A percentile compares a stretch with the other conserved stretches of the same genome.
Evolutionary conservation across 768 basidiomycete species (phyloP).

Genomic region (Phylloporus scabripes): DNA sequence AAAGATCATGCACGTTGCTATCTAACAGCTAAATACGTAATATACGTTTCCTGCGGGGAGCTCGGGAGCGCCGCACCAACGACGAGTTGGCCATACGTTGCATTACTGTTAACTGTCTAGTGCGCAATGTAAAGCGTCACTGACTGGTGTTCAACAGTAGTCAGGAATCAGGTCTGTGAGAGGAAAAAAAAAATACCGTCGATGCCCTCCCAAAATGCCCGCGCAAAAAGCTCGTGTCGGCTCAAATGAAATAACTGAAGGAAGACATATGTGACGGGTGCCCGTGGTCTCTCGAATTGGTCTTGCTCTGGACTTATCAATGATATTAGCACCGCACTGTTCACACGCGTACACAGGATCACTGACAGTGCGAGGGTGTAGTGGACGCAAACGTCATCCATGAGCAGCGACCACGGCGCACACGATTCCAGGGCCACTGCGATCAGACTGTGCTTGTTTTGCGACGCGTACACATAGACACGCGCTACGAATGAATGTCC

Average conservation of each 20-base stretch:
- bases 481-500: conserved; percentile 63
- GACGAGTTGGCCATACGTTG: conserved; percentile 63
- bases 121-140: conserved; percentile 59
- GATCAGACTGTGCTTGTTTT: conserved; percentile 36
- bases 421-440: conserved; percentile 68
- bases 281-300: conserved; percentile 34
- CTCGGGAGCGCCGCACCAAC: conserved; percentile 72
- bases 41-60: conserved; percentile 76
- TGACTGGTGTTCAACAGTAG: conserved; percentile 41
- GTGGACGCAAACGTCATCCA: conserved; percentile 68
- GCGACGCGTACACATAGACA: conserved; percentile 38
- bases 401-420: conserved; percentile 70
- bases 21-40: conserved; percentile 78
- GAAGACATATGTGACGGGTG: conserved; percentile 59
- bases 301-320: conserved; percentile 50
- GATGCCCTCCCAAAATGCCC: conserved; percentile 74
- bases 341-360: background rate
- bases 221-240: conserved; percentile 64
- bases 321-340: background rate
- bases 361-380: conserved; percentile 53
- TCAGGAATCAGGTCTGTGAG: conserved; percentile 3
- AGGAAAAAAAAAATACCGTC: too few relatives aligned
- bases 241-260: conserved; percentile 54
- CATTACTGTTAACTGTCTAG: conserved; percentile 80
- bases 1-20: conserved; percentile 54